Evolutionary conservation across 805 yeast species (phyloP).

Genomic region (Starmerella khaoyaiensis): DNA sequence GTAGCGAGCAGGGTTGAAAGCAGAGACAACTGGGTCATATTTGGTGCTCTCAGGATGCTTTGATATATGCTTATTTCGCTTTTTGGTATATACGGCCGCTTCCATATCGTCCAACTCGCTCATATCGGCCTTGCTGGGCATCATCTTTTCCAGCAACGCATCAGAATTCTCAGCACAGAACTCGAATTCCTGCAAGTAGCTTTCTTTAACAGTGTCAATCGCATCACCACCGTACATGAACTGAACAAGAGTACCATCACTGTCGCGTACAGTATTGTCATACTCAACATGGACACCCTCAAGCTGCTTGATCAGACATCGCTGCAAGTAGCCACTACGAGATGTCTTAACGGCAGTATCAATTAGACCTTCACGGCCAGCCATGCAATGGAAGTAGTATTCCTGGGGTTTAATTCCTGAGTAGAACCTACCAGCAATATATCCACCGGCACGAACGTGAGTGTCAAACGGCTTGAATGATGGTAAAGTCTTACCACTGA

Average conservation of each 20-base stretch:
- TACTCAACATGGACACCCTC: slow-evolving; percentile 93
- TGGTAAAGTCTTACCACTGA: slow-evolving; percentile 92
- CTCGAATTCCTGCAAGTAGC: slow-evolving; percentile 83
- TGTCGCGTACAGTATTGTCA: slow-evolving; percentile 91
- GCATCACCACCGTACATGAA: slow-evolving; percentile 97
- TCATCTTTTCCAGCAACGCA: slow-evolving; percentile 71
- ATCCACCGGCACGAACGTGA: slow-evolving; percentile 97
- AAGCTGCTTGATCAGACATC: slow-evolving; percentile 94
- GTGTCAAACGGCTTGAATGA: slow-evolving; percentile 95
- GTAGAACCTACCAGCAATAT: slow-evolving; percentile 90
- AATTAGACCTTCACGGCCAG: slow-evolving; percentile 98
- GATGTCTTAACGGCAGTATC: slow-evolving; percentile 99
- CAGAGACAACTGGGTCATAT: slow-evolving; percentile 79
- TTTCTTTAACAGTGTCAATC: slow-evolving; percentile 84
- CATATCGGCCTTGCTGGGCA: slow-evolving; percentile 52
- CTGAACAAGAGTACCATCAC: slow-evolving; percentile 86
- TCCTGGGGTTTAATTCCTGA: slow-evolving; percentile 98
- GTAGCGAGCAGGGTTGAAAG: slow-evolving; percentile 76
- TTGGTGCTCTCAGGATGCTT: slow-evolving; percentile 46
- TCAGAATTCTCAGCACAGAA: slow-evolving; percentile 89
- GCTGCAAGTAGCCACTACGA: slow-evolving; percentile 93
- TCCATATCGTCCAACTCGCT: slow-evolving; percentile 67
- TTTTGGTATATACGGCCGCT: slow-evolving; percentile 71
- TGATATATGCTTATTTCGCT: slow-evolving; percentile 49
- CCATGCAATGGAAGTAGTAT: slow-evolving; percentile 99